These are phyloP conservation scores for Thelephora terrestris DNA, from an alignment of 1,284 basidiomycete genomes.

Conservation along the genomic window DNA sequence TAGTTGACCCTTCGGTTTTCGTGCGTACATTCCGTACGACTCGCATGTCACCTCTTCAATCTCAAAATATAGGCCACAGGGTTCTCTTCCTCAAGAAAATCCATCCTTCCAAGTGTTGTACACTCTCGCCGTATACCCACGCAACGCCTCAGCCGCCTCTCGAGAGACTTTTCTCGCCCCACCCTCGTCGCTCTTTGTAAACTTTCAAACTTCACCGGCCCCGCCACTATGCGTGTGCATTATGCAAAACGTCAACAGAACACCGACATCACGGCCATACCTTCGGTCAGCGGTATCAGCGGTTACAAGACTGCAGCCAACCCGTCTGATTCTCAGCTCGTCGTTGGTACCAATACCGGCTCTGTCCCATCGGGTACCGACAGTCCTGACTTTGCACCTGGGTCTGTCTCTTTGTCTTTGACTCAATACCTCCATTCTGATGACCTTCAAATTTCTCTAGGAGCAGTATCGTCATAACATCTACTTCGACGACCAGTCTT, in stretches of 20 bases:
- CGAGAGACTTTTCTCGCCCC: not conserved
- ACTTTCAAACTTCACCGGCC: not conserved
- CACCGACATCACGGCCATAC: not conserved
- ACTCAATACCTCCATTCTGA: not conserved
- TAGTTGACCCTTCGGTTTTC: too few relatives aligned
- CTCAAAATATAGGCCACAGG: too few relatives aligned
- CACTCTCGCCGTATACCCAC: not conserved
- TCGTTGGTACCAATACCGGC: not conserved
- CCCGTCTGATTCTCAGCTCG: not conserved
- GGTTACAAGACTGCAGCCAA: not conserved
- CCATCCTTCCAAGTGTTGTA: not conserved
- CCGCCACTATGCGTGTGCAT: not conserved
- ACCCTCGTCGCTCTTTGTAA: constrained; percentile 1
- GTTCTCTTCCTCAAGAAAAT: not conserved
- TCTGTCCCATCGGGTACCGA: not conserved
- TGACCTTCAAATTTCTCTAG: not conserved
- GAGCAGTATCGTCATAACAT: not conserved
- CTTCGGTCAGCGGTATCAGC: not conserved
- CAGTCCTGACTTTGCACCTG: not conserved
- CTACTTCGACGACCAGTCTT: not conserved
- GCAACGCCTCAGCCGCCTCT: not conserved
- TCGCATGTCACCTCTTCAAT: too few relatives aligned
- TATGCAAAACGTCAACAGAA: not conserved
- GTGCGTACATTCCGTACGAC: too few relatives aligned
- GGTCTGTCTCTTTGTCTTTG: not conserved